Conservation (phyloP, 2,329 filamentous ascomycete genomes). For the Cladosporium halotolerans region DNA sequence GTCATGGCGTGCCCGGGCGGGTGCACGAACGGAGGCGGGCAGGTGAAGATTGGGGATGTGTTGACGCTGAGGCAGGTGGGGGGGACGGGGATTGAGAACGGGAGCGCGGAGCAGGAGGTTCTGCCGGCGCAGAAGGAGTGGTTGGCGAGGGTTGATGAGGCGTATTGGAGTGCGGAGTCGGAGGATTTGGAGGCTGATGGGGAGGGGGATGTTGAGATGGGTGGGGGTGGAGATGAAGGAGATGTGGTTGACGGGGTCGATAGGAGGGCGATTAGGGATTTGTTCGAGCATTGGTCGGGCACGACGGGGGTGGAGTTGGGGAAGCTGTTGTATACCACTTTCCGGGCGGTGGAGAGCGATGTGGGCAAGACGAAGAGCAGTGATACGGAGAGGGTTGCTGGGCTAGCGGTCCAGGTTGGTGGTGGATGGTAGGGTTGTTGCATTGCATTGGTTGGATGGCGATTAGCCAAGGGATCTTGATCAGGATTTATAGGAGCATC, state of each 20-base stretch:
- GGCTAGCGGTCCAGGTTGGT: conserved; percentile 82
- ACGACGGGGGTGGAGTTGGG: conserved; percentile 64
- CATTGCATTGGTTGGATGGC: neutral
- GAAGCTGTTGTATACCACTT: conserved; percentile 76
- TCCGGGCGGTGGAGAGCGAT: conserved; percentile 87
- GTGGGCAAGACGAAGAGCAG: conserved; percentile 69
- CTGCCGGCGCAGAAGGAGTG: conserved; percentile 80
- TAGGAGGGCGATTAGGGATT: conserved; percentile 57
- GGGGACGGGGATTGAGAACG: conserved; percentile 29
- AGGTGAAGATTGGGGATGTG: conserved; percentile 84
- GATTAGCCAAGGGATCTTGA: no score
- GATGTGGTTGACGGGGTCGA: conserved; percentile 49
- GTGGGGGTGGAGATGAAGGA: neutral
- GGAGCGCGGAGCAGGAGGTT: conserved; percentile 26
- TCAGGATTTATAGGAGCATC: no score
- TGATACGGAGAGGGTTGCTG: conserved; percentile 76
- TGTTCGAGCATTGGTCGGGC: conserved; percentile 69
- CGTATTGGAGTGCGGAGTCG: conserved; percentile 30
- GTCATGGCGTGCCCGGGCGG: conserved; percentile 99
- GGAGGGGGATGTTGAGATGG: conserved; percentile 13
- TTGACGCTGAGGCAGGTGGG: conserved; percentile 34
- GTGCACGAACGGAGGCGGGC: conserved; percentile 94
- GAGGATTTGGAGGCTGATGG: conserved; percentile 15
- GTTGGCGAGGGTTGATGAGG: conserved; percentile 65
- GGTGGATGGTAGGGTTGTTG: conserved; percentile 72